These are phyloP conservation scores for Medicago lupulina DNA, from an alignment of 306 rosid genomes.

Conservation along the genomic window DNA sequence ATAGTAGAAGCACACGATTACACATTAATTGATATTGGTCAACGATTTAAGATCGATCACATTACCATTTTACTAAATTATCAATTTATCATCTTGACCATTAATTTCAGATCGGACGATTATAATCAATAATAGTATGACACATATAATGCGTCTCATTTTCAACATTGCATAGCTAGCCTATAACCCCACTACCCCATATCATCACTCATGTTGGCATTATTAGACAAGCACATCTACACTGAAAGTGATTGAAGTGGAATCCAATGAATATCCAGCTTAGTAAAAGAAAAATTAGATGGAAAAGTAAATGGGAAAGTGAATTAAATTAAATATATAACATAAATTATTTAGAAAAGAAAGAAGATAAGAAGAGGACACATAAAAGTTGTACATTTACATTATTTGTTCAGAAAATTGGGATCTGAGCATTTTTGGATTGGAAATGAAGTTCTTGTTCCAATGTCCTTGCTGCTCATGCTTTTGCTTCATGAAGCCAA, in stretches of 20 bases:
- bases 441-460: slow-evolving; percentile 60
- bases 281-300: neutral
- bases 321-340: slow-evolving; percentile 18
- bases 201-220: slow-evolving; percentile 47
- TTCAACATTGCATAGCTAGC: slow-evolving; percentile 35
- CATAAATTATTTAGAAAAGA: slow-evolving; percentile 28
- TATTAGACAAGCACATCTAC: slow-evolving; percentile 40
- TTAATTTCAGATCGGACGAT: neutral
- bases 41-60: neutral
- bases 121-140: neutral
- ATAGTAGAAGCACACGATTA: neutral
- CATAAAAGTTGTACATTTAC: slow-evolving; percentile 35
- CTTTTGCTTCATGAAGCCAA: slow-evolving; percentile 71
- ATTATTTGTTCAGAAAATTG: slow-evolving; percentile 35
- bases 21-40: neutral
- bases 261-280: slow-evolving; percentile 50
- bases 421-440: slow-evolving; percentile 40
- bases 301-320: neutral
- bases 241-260: slow-evolving; percentile 67
- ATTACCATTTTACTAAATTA: neutral
- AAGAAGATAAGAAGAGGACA: slow-evolving; percentile 39
- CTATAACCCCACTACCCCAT: slow-evolving; percentile 45
- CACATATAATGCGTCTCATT: neutral
- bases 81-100: neutral
- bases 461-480: slow-evolving; percentile 65